phyloP scores from a whole-genome alignment of 73 alveolate species.

The Paramecium octaurelia region DNA sequence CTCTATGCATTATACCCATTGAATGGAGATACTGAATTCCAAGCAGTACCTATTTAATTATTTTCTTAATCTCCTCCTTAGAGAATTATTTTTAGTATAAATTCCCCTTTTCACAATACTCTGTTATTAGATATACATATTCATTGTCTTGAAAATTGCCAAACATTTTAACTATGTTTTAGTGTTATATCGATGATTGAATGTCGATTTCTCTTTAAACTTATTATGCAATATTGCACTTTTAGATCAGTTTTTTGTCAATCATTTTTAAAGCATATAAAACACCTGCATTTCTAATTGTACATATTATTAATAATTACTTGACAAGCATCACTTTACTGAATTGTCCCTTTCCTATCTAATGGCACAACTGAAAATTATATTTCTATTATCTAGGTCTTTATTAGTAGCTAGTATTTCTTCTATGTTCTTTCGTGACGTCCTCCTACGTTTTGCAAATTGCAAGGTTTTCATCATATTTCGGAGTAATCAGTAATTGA shows the following conservation, averaged over 20 bases:
- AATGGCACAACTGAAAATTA: constrained; percentile 32
- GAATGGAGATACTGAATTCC: neutral
- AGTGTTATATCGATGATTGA: neutral
- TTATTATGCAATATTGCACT: neutral
- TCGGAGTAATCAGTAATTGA: neutral
- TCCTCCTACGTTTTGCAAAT: neutral
- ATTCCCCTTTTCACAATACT: constrained; percentile 4
- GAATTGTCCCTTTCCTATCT: constrained; percentile 1
- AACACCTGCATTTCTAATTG: neutral
- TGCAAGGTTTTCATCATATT: neutral
- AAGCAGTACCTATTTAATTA: neutral
- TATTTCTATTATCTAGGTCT: neutral
- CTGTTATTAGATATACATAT: neutral
- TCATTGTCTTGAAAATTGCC: neutral
- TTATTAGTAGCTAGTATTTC: neutral
- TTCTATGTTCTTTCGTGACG: neutral
- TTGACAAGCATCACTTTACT: constrained; percentile 2
- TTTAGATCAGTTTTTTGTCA: neutral
- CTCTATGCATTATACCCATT: constrained; percentile 26
- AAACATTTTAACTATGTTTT: neutral
- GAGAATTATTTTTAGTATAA: constrained; percentile 5
- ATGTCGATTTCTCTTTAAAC: neutral
- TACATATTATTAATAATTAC: neutral
- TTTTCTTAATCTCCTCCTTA: neutral
- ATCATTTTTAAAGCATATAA: neutral